phyloP scores from a whole-genome alignment of 148 eudicot species.

The Cornus kousa region DNA sequence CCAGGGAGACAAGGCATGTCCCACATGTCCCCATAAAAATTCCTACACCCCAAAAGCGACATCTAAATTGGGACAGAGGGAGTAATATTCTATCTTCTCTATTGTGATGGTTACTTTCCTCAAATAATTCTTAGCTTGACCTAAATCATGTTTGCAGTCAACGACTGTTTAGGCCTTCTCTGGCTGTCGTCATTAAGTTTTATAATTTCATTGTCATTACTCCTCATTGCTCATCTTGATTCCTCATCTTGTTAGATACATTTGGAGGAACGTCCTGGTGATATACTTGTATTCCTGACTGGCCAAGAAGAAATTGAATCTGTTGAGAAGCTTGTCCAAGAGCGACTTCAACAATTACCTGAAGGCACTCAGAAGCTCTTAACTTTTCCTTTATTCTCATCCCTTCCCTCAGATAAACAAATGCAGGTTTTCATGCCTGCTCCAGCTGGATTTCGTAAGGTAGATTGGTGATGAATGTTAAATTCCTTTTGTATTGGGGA shows the following conservation, averaged over 20 bases:
- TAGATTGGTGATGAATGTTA: constrained; percentile 16
- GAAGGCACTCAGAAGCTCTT: constrained; percentile 52
- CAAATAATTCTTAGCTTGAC: neutral
- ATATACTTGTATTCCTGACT: constrained; percentile 93
- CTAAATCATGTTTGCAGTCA: neutral
- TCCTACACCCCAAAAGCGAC: no score
- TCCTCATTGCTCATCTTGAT: constrained; percentile 14
- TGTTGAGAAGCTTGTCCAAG: constrained; percentile 75
- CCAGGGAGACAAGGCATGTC: no score
- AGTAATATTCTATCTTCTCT: neutral
- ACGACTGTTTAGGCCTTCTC: neutral
- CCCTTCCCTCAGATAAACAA: constrained; percentile 95
- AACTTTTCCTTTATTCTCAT: constrained; percentile 67
- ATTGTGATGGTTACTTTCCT: neutral
- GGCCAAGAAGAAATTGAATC: constrained; percentile 99
- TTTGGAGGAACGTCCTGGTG: constrained; percentile 82
- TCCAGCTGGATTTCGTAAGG: constrained; percentile 83
- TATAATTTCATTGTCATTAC: neutral
- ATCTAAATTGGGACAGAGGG: no score
- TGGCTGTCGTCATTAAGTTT: neutral
- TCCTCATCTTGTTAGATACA: constrained; percentile 49
- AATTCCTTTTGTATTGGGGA: neutral
- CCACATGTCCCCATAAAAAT: no score
- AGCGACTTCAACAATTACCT: constrained; percentile 61
- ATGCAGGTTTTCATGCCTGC: constrained; percentile 83